A percentile compares a stretch with the other conserved stretches of the same genome.
Conservation (phyloP, 768 basidiomycete genomes). For the Leucocoprinus birnbaumii region DNA sequence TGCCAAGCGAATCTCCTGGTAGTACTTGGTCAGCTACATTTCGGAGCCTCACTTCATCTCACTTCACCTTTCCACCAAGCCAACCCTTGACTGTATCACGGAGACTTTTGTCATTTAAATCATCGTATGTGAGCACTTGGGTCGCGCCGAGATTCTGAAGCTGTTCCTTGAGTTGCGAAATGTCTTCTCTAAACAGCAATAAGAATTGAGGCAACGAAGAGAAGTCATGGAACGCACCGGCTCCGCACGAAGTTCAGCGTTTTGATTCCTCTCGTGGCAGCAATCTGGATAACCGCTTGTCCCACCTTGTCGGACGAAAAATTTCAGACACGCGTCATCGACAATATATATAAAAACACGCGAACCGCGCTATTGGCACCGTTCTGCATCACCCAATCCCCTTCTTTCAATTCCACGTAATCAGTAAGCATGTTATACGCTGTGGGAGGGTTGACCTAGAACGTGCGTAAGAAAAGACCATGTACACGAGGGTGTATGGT, state of each 20-base stretch:
- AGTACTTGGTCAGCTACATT: background rate
- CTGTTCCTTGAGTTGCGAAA: slow-evolving; percentile 45
- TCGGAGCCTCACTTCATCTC: background rate
- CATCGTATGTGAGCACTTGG: slow-evolving; percentile 76
- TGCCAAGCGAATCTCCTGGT: slow-evolving; percentile 41
- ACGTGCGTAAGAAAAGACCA: background rate
- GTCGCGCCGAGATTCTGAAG: slow-evolving; percentile 67
- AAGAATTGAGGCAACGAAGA: background rate
- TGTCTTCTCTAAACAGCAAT: slow-evolving; percentile 43
- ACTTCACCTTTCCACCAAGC: slow-evolving; percentile 54
- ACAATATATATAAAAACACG: slow-evolving; percentile 20
- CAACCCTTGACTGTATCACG: slow-evolving; percentile 55
- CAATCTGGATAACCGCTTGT: slow-evolving; percentile 84
- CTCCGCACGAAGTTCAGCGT: slow-evolving; percentile 82
- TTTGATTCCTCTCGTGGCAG: slow-evolving; percentile 63
- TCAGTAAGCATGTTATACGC: slow-evolving; percentile 81
- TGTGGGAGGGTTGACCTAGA: slow-evolving; percentile 80
- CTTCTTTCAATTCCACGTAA: slow-evolving; percentile 58
- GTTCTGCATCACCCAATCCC: slow-evolving; percentile 85
- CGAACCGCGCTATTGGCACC: slow-evolving; percentile 79
- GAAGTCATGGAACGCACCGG: slow-evolving; percentile 38
- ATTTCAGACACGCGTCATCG: background rate
- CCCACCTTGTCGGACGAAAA: slow-evolving; percentile 55
- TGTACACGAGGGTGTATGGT: background rate
- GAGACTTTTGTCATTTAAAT: slow-evolving; percentile 56